Base-by-base conservation (phyloP, 2,329 filamentous ascomycete species). In the Colletotrichum tofieldiae region DNA sequence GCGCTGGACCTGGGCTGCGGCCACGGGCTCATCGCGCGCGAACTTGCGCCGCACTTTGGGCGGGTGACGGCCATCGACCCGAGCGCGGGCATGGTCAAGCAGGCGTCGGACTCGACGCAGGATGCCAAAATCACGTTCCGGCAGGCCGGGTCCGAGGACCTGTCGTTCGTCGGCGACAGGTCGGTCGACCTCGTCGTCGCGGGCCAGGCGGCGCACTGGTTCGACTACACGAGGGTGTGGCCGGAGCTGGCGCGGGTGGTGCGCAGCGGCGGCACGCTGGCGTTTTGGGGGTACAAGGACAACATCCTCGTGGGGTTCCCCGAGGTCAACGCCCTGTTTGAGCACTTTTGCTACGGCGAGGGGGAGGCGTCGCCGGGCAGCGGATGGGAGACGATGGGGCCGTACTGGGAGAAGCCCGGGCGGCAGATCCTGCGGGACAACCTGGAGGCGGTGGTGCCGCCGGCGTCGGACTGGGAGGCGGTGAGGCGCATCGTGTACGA, bases 261-360 rank as follows among this genome's bases (percentile, higher is more conserved):
- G 51, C 84, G 86, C 60, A 78, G 79, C 2, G 88, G 88, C 18
- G 90, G 90, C 20, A 89, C 88, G 0, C 75, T 93, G n/a, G 90
- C 90, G 0, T 90, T 91, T 77, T 92, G 88, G 88, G 90, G 90
- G 2, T 93, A 93, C 79, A 90, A 89, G 76, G 91, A 93, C 79
- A 90, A 88, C 76, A 83, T 90, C 43, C 85, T 93, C 63, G 80
- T 90, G 20, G 86, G 88, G 29, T 85, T 85, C 74, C 85, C 87
- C 8, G 76, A 77, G 43, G 88, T 89, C 20, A 90, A 87, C 32
- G 77, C 78, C 55, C 83, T 92, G 32, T 83, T 92, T 77, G 82
- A 89, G 76, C 79, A 82, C 37, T 92, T 89, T 75, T 84, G 86
- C 71, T 91, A 91, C 80, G 86, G 84, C 8, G 78, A 83, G 20